A percentile compares a stretch with the other conserved stretches of the same genome.
phyloP scores from a whole-genome alignment of 495 filamentous ascomycete genomes.

The Hypoxylon rickii region DNA sequence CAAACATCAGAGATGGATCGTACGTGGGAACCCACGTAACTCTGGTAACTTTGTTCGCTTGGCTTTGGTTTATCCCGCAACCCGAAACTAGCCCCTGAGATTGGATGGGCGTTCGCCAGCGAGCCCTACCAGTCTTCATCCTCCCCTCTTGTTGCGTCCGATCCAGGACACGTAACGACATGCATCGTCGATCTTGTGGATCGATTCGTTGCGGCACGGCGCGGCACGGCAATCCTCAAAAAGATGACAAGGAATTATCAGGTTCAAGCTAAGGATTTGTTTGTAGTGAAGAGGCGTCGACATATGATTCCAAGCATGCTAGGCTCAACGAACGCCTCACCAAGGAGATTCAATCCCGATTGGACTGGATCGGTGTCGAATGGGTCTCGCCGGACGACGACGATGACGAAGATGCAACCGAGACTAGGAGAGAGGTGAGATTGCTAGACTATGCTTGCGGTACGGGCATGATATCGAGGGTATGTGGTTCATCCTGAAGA shows the following conservation, averaged over 20 bases:
- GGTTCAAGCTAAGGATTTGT: conserved; percentile 15
- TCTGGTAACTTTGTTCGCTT: too few species aligned
- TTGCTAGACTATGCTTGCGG: conserved; percentile 80
- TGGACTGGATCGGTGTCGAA: conserved; percentile 66
- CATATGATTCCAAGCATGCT: conserved; percentile 47
- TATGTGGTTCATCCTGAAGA: conserved; percentile 34
- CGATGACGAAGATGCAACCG: conserved; percentile 41
- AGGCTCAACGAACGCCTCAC: conserved; percentile 46
- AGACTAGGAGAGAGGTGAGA: conserved; percentile 52
- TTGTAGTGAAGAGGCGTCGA: conserved; percentile 44
- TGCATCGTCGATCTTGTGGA: conserved; percentile 17
- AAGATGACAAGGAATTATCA: neutral
- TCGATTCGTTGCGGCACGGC: conserved; percentile 19
- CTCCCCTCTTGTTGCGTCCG: neutral
- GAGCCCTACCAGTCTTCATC: too few species aligned
- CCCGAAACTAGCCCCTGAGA: too few species aligned
- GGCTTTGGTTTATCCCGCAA: too few species aligned
- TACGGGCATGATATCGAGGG: conserved; percentile 64
- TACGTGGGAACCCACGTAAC: too few species aligned
- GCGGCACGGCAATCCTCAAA: neutral
- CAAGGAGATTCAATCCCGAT: conserved; percentile 53
- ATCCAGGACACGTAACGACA: conserved; percentile 1
- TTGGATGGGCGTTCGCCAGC: too few species aligned
- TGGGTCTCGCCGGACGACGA: conserved; percentile 48
- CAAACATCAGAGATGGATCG: too few species aligned